Conservation (phyloP, 2,329 filamentous ascomycete species). For the Coleophoma eucalyptorum region DNA sequence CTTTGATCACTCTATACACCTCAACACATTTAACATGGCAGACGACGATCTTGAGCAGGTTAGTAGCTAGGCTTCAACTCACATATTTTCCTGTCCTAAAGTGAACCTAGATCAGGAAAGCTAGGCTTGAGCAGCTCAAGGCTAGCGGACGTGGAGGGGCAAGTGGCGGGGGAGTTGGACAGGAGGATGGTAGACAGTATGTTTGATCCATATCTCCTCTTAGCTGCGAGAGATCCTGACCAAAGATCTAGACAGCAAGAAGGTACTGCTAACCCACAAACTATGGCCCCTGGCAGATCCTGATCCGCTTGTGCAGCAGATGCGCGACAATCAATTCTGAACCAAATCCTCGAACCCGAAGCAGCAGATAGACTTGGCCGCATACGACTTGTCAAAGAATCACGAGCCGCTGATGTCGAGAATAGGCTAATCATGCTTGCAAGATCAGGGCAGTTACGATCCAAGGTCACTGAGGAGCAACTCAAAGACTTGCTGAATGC, state of each 20-base stretch:
- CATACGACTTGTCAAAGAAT: conserved; percentile 93
- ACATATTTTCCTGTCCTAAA: not conserved
- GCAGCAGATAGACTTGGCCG: conserved; percentile 90
- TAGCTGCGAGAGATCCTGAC: not conserved
- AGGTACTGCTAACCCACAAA: conserved; percentile 27
- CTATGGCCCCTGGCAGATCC: not conserved
- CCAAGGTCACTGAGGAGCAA: conserved; percentile 88
- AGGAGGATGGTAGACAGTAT: conserved; percentile 65
- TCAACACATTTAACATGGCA: conserved; percentile 18
- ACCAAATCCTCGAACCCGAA: conserved; percentile 91
- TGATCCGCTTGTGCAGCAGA: conserved; percentile 44
- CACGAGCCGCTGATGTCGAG: conserved; percentile 85
- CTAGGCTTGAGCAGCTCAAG: conserved; percentile 90
- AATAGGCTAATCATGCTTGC: conserved; percentile 91
- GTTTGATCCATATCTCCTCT: conserved; percentile 15
- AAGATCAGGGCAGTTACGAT: conserved; percentile 77
- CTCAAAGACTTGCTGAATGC: conserved; percentile 87
- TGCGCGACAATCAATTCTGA: conserved; percentile 72
- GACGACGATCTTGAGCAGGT: conserved; percentile 30
- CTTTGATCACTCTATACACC: not conserved
- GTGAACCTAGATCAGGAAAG: conserved; percentile 70
- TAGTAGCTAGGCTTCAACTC: not conserved
- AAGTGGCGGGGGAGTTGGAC: conserved; percentile 40
- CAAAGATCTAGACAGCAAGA: conserved; percentile 38
- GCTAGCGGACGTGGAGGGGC: conserved; percentile 50